Conservation (phyloP, 169 alveolate species). For the Eimeria acervulina region DNA sequence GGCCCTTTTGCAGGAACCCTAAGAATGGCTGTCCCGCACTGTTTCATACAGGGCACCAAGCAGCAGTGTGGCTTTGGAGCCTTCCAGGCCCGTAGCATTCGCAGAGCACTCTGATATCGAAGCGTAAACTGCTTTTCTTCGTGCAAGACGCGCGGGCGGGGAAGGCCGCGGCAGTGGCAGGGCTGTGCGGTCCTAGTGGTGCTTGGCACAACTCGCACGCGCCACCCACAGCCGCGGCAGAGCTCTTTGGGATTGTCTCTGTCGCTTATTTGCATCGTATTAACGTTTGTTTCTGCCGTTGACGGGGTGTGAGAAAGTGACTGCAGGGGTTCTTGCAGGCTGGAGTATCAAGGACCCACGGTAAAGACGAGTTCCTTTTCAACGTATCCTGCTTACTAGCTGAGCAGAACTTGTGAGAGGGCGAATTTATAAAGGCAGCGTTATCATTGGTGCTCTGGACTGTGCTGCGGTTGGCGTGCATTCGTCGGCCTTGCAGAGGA, state of each 20-base stretch:
- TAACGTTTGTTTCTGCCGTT: neutral
- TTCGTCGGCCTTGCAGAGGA: neutral
- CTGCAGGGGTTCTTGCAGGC: slow-evolving; percentile 28
- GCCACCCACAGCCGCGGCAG: slow-evolving; percentile 80
- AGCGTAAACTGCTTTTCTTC: slow-evolving; percentile 7
- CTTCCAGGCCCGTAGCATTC: slow-evolving; percentile 33
- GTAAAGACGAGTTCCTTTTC: neutral
- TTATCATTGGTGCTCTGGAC: slow-evolving; percentile 15
- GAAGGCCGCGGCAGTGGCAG: slow-evolving; percentile 81
- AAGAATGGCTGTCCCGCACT: slow-evolving; percentile 72
- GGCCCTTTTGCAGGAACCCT: slow-evolving; percentile 57
- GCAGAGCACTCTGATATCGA: slow-evolving; percentile 50
- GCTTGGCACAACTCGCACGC: slow-evolving; percentile 82
- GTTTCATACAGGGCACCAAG: slow-evolving; percentile 55
- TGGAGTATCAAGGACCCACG: neutral
- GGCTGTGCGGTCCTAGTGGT: slow-evolving; percentile 76
- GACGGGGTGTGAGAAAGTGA: neutral
- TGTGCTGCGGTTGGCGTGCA: neutral
- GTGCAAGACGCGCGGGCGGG: slow-evolving; percentile 64
- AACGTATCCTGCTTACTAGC: neutral
- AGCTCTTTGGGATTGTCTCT: slow-evolving; percentile 45
- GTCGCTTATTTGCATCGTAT: neutral
- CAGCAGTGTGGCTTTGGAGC: slow-evolving; percentile 76
- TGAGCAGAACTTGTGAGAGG: neutral
- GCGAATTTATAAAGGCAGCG: neutral